Evolutionary conservation across 2,329 filamentous ascomycete genomes (phyloP), one percentile per base, ranked within the genome.

Genomic region (Penicillium sp.): DNA sequence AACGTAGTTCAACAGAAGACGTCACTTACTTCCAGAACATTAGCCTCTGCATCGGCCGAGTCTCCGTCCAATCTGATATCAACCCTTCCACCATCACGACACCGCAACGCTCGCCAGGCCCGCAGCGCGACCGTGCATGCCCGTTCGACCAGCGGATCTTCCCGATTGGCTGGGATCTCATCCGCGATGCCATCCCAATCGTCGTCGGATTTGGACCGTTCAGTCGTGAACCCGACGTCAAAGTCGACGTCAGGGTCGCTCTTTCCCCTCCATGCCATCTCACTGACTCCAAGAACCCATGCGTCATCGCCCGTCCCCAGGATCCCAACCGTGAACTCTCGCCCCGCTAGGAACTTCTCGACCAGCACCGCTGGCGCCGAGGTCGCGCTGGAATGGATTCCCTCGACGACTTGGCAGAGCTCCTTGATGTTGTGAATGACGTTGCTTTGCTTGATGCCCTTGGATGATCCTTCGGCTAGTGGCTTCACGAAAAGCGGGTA

Each of bases 241-340:
- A 48, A 38, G 16, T n/a, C 27, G 32, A 41, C 36, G 45, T 48
- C 46, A 24, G n/a, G 11, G 27, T 18, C 13, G 3, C 38, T 46
- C 16, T 38, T 13, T 8, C 31, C 16, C 14, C 22, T 31, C 56
- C 55, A 61, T 29, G 56, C 44, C 24, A 54, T 51, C 54, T 64
- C 56, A 16, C 45, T 29, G 21, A 55, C 54, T 1, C 62, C 59
- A 24, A 63, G 51, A 1, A 64, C 59, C n/a, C 55, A 41, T 29
- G 56, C 53, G 34, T 48, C 29, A 14, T 46, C 38, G 3, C 61
- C 61, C 4, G 57, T 65, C 3, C 62, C 60, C 3, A 64, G 41
- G 8, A 65, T 62, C 5, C 47, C 56, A n/a, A 67, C 60, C 4
- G 63, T 66, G 48, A 66, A 62, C 45, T 65, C 59, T 11, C 64